phyloP scores from a whole-genome alignment of 164 flowering plant species.

The Tetrastigma voinierianum region DNA sequence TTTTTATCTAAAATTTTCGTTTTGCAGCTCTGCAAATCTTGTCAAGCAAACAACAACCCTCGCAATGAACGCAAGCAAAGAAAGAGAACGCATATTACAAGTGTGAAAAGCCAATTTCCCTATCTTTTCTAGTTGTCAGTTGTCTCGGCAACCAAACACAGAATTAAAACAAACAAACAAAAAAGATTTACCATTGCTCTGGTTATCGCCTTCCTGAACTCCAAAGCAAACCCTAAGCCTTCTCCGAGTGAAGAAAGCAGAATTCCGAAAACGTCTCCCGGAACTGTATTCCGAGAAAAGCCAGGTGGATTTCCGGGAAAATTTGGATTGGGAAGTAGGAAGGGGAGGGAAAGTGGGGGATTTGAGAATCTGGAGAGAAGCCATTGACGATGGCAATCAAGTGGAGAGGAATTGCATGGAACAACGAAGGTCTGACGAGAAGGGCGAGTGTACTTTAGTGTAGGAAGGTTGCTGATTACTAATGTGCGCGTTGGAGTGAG shows the following conservation, averaged over 20 bases:
- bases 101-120: background rate
- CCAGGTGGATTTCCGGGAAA: constrained; percentile 23
- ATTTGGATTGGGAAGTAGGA: constrained; percentile 20
- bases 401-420: constrained; percentile 4
- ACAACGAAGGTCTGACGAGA: too few species aligned
- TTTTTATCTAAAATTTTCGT: background rate
- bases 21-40: background rate
- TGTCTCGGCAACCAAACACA: background rate
- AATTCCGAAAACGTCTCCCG: constrained; percentile 16
- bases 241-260: background rate
- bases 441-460: too few species aligned
- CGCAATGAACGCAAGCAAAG: background rate
- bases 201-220: constrained; percentile 37
- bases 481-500: too few species aligned
- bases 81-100: background rate
- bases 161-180: background rate
- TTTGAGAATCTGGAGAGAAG: constrained; percentile 34
- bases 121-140: background rate
- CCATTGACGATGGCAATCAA: constrained; percentile 22
- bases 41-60: background rate
- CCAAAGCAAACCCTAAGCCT: constrained; percentile 32
- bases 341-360: constrained; percentile 15
- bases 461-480: too few species aligned
- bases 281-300: constrained; percentile 13
- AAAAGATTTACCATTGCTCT: constrained; percentile 38